Base-by-base conservation (phyloP, 768 basidiomycete genomes). In the Termitomyces sp. region DNA sequence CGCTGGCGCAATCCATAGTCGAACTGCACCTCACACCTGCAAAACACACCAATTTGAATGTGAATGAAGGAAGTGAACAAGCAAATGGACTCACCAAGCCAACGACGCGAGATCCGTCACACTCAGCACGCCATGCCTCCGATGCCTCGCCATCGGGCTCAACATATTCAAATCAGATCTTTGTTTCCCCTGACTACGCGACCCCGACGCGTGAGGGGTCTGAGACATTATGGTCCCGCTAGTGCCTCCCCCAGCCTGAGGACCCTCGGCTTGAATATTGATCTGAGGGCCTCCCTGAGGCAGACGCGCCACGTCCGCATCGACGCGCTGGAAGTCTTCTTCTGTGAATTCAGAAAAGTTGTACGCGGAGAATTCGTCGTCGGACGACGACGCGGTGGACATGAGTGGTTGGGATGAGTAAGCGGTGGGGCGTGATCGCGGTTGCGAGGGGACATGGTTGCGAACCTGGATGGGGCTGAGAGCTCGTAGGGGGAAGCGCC, bases 11-110 rank as follows among this genome's bases (percentile, higher is more conserved):
- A 75, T 3, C 89, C 84, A 67, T 92, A 92, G 65, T 92, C 89
- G 69, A 84, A 86, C 69, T 91, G 89, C 7, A 91, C 81, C 68
- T 91, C 91, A 67, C 91, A 92, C 91, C 91, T 91, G 55, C n/a
- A 46, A 5, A 58, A 40, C 3, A 13, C 38, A 33, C 32, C 22
- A 44, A 59, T 33, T 32, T 33, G 22, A 50, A 6, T 13, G 7
- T 33, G n/a, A 22, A 20, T 16, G 58, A 11, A 22, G 40, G 46
- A 44, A 53, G 3, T 42, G 12, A 33, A 28, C 7, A 54, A 28
- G 58, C 24, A 36, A 38, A 44, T 36, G 4, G n/a, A 71, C 79
- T 59, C 71, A 88, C 89, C 89, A 91, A 4, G 83, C 71, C 9
- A 85, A 85, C 13, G 80, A 74, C 32, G 83, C 79, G 15, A 91